Conservation (phyloP, 1,284 basidiomycete genomes). For the Malassezia caprae region DNA sequence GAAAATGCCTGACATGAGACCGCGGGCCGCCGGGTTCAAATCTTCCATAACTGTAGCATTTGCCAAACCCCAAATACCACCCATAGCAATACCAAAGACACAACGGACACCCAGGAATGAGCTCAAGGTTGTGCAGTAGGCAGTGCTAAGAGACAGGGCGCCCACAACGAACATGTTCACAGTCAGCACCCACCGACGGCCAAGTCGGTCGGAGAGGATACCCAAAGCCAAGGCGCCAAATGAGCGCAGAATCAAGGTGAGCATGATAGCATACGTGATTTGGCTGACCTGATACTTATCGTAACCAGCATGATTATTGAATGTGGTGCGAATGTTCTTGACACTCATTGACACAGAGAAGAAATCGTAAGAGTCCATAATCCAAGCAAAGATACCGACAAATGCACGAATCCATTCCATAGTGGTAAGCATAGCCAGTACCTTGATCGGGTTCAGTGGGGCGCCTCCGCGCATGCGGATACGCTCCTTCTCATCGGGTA, state of each 20-base stretch:
- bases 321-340: not conserved
- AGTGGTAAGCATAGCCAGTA: slow-evolving; percentile 28
- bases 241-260: slow-evolving; percentile 81
- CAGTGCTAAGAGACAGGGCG: slow-evolving; percentile 64
- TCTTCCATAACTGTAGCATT: slow-evolving; percentile 63
- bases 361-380: slow-evolving; percentile 38
- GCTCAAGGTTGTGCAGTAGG: slow-evolving; percentile 51
- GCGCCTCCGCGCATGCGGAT: slow-evolving; percentile 29
- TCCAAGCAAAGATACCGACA: slow-evolving; percentile 40
- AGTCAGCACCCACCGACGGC: slow-evolving; percentile 54
- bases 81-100: slow-evolving; percentile 59
- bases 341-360: slow-evolving; percentile 42
- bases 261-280: slow-evolving; percentile 62
- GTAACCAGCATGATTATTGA: not conserved
- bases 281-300: slow-evolving; percentile 2
- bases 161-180: slow-evolving; percentile 53
- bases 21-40: slow-evolving; percentile 73
- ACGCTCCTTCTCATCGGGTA: slow-evolving; percentile 40
- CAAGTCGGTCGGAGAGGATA: slow-evolving; percentile 56
- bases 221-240: slow-evolving; percentile 73
- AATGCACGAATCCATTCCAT: slow-evolving; percentile 35
- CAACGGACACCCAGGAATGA: slow-evolving; percentile 52
- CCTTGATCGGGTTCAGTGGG: slow-evolving; percentile 38
- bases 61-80: slow-evolving; percentile 33
- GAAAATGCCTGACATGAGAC: slow-evolving; percentile 70